Conservation (phyloP, 2,329 filamentous ascomycete species). For the Didymella segeticola region DNA sequence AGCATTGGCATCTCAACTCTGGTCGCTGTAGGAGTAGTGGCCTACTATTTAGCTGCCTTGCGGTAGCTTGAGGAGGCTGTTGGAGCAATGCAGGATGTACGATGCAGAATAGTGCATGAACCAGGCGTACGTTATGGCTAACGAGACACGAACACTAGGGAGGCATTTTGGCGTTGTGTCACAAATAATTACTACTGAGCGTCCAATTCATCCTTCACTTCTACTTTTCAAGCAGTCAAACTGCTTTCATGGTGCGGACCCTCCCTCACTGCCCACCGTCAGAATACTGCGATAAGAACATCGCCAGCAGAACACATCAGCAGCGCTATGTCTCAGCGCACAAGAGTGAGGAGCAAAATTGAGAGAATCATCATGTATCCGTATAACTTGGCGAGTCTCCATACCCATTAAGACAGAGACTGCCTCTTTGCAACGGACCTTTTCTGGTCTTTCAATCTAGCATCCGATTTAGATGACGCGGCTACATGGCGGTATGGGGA, state of each 20-base stretch:
- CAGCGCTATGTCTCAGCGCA: no score
- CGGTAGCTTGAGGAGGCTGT: background rate
- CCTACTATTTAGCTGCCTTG: slow-evolving; percentile 2
- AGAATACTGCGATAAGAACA: no score
- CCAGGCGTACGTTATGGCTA: background rate
- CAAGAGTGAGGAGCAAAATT: background rate
- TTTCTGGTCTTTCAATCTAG: slow-evolving; percentile 22
- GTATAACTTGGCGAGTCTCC: slow-evolving; percentile 4
- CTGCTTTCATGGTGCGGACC: no score
- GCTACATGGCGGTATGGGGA: slow-evolving; percentile 20
- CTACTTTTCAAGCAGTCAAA: no score
- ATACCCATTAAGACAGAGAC: slow-evolving; percentile 2
- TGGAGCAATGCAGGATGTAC: slow-evolving; percentile 2
- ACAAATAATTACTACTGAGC: background rate
- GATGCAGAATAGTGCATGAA: background rate
- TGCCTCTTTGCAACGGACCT: slow-evolving; percentile 14
- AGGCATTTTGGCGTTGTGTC: slow-evolving; percentile 4
- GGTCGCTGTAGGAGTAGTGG: slow-evolving; percentile 6
- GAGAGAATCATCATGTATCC: background rate
- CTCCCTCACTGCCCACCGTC: no score
- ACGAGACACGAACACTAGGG: slow-evolving; percentile 5
- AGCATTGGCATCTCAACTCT: slow-evolving; percentile 11
- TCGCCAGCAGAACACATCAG: no score
- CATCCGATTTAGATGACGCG: slow-evolving; percentile 38
- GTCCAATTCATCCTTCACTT: background rate